phyloP scores from a whole-genome alignment of 352 stramenopile species.

The Blastocystis sp. region DNA sequence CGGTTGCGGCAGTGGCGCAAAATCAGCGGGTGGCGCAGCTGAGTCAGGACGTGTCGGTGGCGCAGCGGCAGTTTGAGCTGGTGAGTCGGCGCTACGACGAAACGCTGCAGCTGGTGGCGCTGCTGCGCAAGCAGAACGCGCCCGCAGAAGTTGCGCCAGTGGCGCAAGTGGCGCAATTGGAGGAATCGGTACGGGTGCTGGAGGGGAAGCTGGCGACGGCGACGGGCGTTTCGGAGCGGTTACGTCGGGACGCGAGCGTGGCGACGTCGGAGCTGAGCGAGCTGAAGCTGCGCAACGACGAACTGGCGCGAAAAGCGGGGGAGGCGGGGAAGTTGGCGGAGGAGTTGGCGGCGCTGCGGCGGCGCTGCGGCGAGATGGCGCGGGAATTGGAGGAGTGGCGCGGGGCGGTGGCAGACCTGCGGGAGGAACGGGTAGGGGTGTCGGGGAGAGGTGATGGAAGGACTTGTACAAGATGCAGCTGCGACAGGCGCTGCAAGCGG shows the following conservation, averaged over 20 bases:
- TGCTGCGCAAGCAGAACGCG: constrained; percentile 67
- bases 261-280: constrained; percentile 4
- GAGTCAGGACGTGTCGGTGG: not conserved
- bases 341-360: not conserved
- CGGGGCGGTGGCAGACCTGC: not conserved
- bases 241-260: not conserved
- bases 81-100: constrained; percentile 68
- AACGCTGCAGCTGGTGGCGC: constrained; percentile 70
- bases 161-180: not conserved
- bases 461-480: constrained; percentile 48
- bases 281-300: constrained; percentile 11
- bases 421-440: constrained; percentile 10
- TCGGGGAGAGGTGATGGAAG: not conserved
- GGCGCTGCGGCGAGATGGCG: constrained; percentile 13
- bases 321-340: not conserved
- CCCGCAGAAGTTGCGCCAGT: not conserved
- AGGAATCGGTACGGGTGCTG: not conserved
- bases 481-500: not conserved
- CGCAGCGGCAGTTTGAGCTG: constrained; percentile 60
- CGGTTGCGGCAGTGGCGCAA: constrained; percentile 65
- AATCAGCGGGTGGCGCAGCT: not conserved
- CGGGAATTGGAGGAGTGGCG: not conserved
- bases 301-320: not conserved
- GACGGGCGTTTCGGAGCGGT: not conserved
- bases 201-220: not conserved